phyloP scores from a whole-genome alignment of 768 basidiomycete genomes.

The Psilocybe azurescens region DNA sequence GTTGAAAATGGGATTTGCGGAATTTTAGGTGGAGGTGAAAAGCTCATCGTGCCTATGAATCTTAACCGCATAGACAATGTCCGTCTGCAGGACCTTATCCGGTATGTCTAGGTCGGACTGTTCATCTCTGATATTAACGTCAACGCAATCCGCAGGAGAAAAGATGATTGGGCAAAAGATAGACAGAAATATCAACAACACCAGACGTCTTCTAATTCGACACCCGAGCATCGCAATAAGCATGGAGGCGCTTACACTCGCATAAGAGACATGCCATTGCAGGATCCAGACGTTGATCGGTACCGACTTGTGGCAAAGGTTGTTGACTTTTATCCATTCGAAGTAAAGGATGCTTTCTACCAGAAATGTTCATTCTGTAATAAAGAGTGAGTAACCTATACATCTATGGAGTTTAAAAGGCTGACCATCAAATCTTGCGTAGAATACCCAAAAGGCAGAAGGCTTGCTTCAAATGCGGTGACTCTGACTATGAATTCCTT shows the following conservation, averaged over 20 bases:
- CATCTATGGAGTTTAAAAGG: background rate
- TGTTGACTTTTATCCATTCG: slow-evolving; percentile 60
- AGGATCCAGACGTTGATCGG: slow-evolving; percentile 37
- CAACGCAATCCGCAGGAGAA: slow-evolving; percentile 32
- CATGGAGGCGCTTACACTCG: slow-evolving; percentile 23
- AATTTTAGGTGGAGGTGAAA: slow-evolving; percentile 51
- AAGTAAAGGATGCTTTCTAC: slow-evolving; percentile 50
- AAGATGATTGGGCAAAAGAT: slow-evolving; percentile 7
- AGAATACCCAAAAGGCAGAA: slow-evolving; percentile 50
- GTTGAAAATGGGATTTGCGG: slow-evolving; percentile 40
- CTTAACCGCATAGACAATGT: slow-evolving; percentile 38
- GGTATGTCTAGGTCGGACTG: slow-evolving; percentile 33
- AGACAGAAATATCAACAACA: background rate
- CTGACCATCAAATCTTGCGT: background rate
- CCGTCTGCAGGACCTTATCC: slow-evolving; percentile 45
- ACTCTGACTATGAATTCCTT: slow-evolving; percentile 55
- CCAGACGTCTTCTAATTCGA: too few relatives aligned
- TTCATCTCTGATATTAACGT: slow-evolving; percentile 9
- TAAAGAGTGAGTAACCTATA: slow-evolving; percentile 42
- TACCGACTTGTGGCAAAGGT: slow-evolving; percentile 54
- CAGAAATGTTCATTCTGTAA: slow-evolving; percentile 60
- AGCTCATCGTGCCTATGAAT: slow-evolving; percentile 50
- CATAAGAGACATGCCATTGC: slow-evolving; percentile 42
- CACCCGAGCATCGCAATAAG: slow-evolving; percentile 1
- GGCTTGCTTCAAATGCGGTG: slow-evolving; percentile 57